Conservation (phyloP, 768 basidiomycete genomes). For the Boletus huronensis region DNA sequence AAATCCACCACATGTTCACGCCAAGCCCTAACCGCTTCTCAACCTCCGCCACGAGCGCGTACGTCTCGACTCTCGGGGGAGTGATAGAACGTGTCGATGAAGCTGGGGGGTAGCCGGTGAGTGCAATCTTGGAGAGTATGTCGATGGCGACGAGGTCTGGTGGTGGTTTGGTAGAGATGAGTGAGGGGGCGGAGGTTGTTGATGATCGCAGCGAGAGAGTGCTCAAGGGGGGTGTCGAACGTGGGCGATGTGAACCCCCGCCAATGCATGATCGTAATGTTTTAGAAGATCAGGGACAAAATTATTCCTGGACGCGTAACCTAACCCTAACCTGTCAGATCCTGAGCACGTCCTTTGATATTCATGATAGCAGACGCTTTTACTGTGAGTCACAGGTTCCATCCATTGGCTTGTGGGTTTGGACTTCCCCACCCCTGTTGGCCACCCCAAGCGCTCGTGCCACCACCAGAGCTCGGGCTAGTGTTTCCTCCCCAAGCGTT, state of each 20-base stretch:
- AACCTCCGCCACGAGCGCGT: constrained; percentile 83
- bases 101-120: constrained; percentile 79
- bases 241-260: no score
- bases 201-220: no score
- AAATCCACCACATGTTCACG: constrained; percentile 73
- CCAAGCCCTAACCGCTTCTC: constrained; percentile 65
- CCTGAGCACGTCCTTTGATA: no score
- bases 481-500: constrained; percentile 38
- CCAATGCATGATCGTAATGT: no score
- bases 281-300: no score
- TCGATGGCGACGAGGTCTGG: constrained; percentile 94
- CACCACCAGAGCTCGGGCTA: constrained; percentile 28
- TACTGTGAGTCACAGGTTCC: constrained; percentile 37
- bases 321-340: no score
- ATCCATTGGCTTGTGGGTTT: constrained; percentile 49
- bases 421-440: constrained; percentile 51
- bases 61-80: constrained; percentile 92
- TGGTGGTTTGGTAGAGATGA: constrained; percentile 87
- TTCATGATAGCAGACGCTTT: no score
- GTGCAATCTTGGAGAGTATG: constrained; percentile 84
- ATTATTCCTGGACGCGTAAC: no score
- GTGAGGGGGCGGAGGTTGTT: no score
- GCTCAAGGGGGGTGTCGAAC: no score
- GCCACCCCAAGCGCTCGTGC: constrained; percentile 25
- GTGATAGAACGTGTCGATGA: constrained; percentile 95